These are phyloP conservation scores for Adansonia digitata DNA, from an alignment of 345 rosid species.

Conservation along the genomic window DNA sequence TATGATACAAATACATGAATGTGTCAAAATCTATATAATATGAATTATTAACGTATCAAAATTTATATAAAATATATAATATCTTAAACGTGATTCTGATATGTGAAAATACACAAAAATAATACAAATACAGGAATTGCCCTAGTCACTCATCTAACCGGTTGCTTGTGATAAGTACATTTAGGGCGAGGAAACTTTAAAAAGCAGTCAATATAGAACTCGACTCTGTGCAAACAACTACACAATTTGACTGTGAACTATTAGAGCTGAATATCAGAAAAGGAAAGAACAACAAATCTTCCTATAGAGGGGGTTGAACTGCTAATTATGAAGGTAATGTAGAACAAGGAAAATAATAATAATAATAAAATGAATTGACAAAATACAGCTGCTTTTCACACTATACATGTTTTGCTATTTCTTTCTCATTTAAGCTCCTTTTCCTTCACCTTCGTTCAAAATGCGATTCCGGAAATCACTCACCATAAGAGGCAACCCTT, in stretches of 20 bases:
- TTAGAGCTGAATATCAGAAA: neutral
- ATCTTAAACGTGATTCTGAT: no score
- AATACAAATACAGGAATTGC: no score
- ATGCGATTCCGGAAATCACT: conserved; percentile 81
- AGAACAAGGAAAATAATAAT: neutral
- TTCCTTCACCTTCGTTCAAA: conserved; percentile 78
- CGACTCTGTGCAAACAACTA: conserved; percentile 3
- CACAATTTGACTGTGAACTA: neutral
- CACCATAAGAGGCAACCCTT: conserved; percentile 93
- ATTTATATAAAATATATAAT: no score
- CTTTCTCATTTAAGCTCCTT: conserved; percentile 37
- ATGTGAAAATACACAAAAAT: no score
- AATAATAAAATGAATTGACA: conserved; percentile 20
- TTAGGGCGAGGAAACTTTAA: neutral
- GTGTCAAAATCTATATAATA: no score
- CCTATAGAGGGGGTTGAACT: conserved; percentile 13
- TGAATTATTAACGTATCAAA: no score
- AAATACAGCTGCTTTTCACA: conserved; percentile 27
- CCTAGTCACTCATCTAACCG: no score
- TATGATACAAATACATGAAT: no score
- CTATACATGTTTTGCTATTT: conserved; percentile 30
- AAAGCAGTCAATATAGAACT: neutral
- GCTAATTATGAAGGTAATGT: conserved; percentile 17
- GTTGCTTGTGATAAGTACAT: no score
- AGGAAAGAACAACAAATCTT: neutral